Percentiles rank a stretch among this genome's conserved stretches.
Conservation (phyloP, 768 basidiomycete genomes). For the Suillus subaureus region DNA sequence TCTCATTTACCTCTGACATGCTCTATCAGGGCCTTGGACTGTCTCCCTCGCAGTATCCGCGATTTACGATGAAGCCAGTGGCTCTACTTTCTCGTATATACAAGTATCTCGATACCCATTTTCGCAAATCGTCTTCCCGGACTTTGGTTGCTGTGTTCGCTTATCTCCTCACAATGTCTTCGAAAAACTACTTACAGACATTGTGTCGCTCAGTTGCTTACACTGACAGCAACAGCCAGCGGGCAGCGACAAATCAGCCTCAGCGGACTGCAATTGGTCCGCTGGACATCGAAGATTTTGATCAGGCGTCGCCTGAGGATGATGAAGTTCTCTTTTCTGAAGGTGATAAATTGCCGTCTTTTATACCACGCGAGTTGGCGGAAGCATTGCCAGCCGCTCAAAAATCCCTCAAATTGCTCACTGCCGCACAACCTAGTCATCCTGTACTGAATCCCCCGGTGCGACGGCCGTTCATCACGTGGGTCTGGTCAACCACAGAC, state of each 20-base stretch:
- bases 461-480: conserved; percentile 39
- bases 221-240: conserved; percentile 30
- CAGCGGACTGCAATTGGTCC: conserved; percentile 20
- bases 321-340: conserved; percentile 40
- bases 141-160: conserved; percentile 59
- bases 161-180: conserved; percentile 65
- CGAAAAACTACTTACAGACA: conserved; percentile 60
- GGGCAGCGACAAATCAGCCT: conserved; percentile 20
- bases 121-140: conserved; percentile 54
- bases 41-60: conserved; percentile 42
- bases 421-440: conserved; percentile 66
- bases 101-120: conserved; percentile 50
- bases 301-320: conserved; percentile 42
- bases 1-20: background rate
- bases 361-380: conserved; percentile 56
- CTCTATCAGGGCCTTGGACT: conserved; percentile 30
- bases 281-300: conserved; percentile 34
- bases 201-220: conserved; percentile 65
- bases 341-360: conserved; percentile 57
- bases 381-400: conserved; percentile 63
- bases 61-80: conserved; percentile 46
- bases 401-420: conserved; percentile 67
- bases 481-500: conserved; percentile 66
- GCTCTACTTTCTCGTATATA: conserved; percentile 66
- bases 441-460: conserved; percentile 44